Conservation (phyloP, 148 eudicot species). For the Vaccinium vitisidaea region DNA sequence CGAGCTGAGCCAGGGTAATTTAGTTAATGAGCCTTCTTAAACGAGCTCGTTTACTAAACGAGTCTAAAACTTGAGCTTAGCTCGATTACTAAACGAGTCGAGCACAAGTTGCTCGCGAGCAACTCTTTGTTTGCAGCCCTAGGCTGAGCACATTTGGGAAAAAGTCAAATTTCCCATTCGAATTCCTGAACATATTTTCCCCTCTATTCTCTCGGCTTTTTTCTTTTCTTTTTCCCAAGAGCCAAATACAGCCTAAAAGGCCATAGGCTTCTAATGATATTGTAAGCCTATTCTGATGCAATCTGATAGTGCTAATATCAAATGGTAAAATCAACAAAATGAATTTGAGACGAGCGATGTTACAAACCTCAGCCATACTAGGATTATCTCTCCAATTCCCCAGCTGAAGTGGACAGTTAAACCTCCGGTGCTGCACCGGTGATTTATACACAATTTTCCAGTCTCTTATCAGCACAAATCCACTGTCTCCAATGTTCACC, state of each 20-base stretch:
- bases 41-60: too few relatives aligned
- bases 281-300: not conserved
- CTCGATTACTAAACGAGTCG: too few relatives aligned
- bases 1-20: too few relatives aligned
- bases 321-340: not conserved
- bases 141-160: too few relatives aligned
- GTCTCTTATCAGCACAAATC: not conserved
- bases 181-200: not conserved
- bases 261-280: not conserved
- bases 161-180: too few relatives aligned
- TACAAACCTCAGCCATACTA: slow-evolving; percentile 3
- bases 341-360: not conserved
- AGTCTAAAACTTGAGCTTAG: too few relatives aligned
- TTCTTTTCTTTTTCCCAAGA: not conserved
- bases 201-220: not conserved
- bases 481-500: slow-evolving; percentile 21
- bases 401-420: slow-evolving; percentile 12
- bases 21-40: too few relatives aligned
- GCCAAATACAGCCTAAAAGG: not conserved
- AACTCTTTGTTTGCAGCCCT: too few relatives aligned
- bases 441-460: not conserved
- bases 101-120: too few relatives aligned
- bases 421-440: slow-evolving; percentile 7
- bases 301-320: not conserved
- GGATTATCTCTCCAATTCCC: not conserved